These are phyloP conservation scores for Arxiozyma bovina DNA, from an alignment of 1,139 yeast species.

Conservation along the genomic window DNA sequence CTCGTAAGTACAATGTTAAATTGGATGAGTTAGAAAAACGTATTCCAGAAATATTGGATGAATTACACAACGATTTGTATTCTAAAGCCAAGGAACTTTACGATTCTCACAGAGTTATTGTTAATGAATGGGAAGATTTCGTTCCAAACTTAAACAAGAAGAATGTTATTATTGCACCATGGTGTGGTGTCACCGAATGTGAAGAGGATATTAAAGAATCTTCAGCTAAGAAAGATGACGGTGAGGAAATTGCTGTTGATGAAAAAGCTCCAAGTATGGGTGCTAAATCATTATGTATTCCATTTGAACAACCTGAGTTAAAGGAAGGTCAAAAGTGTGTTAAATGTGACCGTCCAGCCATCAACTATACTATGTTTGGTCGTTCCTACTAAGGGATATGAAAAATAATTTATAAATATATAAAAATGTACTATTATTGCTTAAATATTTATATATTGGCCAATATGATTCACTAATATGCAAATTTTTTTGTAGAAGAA, in stretches of 20 bases:
- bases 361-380: slow-evolving; percentile 87
- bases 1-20: slow-evolving; percentile 60
- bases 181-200: slow-evolving; percentile 93
- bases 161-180: slow-evolving; percentile 86
- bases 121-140: slow-evolving; percentile 83
- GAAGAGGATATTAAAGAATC: slow-evolving; percentile 95
- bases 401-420: background rate
- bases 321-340: slow-evolving; percentile 78
- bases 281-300: slow-evolving; percentile 96
- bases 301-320: slow-evolving; percentile 81
- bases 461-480: background rate
- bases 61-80: slow-evolving; percentile 68
- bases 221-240: slow-evolving; percentile 70
- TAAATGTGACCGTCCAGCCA: slow-evolving; percentile 67
- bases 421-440: background rate
- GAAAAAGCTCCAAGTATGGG: slow-evolving; percentile 99
- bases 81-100: slow-evolving; percentile 71
- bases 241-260: slow-evolving; percentile 80
- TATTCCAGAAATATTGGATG: slow-evolving; percentile 69
- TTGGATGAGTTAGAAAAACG: slow-evolving; percentile 57
- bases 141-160: slow-evolving; percentile 87
- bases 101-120: slow-evolving; percentile 73
- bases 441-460: background rate
- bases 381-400: slow-evolving; percentile 57
- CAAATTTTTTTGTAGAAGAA: background rate